A percentile compares a stretch with the other conserved stretches of the same genome.
Conservation (phyloP, 805 yeast genomes). For the Lipomyces sp. region DNA sequence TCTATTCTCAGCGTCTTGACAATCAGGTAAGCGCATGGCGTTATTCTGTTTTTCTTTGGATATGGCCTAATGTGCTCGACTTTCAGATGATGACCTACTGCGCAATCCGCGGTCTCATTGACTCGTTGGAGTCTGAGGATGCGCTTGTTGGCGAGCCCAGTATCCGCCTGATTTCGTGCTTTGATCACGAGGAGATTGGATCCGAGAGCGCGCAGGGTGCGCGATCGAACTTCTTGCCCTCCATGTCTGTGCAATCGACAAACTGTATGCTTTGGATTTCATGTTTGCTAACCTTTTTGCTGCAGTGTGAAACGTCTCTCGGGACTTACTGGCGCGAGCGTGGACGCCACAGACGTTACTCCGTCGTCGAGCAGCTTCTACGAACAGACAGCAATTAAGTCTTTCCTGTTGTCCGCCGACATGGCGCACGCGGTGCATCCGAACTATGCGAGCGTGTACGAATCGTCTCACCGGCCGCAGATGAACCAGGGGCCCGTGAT, state of each 20-base stretch:
- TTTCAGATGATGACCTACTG: slow-evolving; percentile 54
- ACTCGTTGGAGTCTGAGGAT: slow-evolving; percentile 41
- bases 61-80: neutral
- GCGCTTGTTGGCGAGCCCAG: slow-evolving; percentile 50
- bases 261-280: too few species aligned
- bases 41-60: neutral
- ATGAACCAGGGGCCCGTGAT: slow-evolving; percentile 89
- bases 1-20: slow-evolving; percentile 88
- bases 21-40: slow-evolving; percentile 65
- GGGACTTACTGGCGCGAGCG: slow-evolving; percentile 28
- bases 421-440: slow-evolving; percentile 98
- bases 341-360: slow-evolving; percentile 33
- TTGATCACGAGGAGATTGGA: slow-evolving; percentile 96
- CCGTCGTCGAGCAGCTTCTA: slow-evolving; percentile 2
- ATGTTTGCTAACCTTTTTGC: neutral
- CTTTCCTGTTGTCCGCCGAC: slow-evolving; percentile 87
- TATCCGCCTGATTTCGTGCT: slow-evolving; percentile 71
- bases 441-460: slow-evolving; percentile 75
- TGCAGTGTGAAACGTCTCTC: slow-evolving; percentile 25
- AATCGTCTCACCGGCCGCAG: slow-evolving; percentile 71
- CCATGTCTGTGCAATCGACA: slow-evolving; percentile 43
- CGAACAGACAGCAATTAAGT: slow-evolving; percentile 45
- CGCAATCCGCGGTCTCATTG: slow-evolving; percentile 67
- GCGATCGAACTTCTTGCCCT: slow-evolving; percentile 83
- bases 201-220: slow-evolving; percentile 96